Evolutionary conservation across 2,329 filamentous ascomycete species (phyloP), one percentile per base, ranked within the genome.

Genomic region (Hymenoscyphus repandus): DNA sequence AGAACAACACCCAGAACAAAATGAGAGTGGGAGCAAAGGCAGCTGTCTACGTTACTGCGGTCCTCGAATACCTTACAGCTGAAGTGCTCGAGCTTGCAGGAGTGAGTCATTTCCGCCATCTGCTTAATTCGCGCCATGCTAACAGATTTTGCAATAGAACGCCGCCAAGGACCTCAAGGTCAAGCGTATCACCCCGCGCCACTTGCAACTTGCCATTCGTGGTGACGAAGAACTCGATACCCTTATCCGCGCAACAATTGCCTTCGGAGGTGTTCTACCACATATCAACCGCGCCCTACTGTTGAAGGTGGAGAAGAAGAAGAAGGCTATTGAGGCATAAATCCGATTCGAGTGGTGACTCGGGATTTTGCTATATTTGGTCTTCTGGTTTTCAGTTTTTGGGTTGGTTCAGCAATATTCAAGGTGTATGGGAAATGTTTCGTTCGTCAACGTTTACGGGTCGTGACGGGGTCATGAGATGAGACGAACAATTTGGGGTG

Each of bases 1-100:
- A 97, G 83, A 90, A 90, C 73, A 96, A 96, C 76, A 97, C 93
- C 45, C 93, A 97, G 71, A 95, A 96, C 76, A 97, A 97, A 80
- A 97, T 96, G 89, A 92, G 93, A 74, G 95, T 99, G 62, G 93
- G 93, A 65, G 93, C 92, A 68, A 97, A 97, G 79, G 93, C 93
- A 59, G 91, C 93, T 61, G 93, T 99, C 65, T 99, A 99, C 70
- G 90, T 97, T 57, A 97, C 93, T 45, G 93, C 93, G 39, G 93
- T 99, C 51, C 87, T 99, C 59, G 93, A 99, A 76, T 99, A 99
- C 71, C 78, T 99, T 62, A 96, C 93, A 54, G 92, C 92, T 58
- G 92, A 99, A 82, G 92, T 99, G 42, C 86, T 99, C 65, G 93
- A 99, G 73, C 80, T 99, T 60, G 93, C 93, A 70, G 93, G 93